Percentiles rank a stretch among this genome's conserved stretches.
Evolutionary conservation across 2,329 filamentous ascomycete species (phyloP).

Genomic region (Penicillium sp.): DNA sequence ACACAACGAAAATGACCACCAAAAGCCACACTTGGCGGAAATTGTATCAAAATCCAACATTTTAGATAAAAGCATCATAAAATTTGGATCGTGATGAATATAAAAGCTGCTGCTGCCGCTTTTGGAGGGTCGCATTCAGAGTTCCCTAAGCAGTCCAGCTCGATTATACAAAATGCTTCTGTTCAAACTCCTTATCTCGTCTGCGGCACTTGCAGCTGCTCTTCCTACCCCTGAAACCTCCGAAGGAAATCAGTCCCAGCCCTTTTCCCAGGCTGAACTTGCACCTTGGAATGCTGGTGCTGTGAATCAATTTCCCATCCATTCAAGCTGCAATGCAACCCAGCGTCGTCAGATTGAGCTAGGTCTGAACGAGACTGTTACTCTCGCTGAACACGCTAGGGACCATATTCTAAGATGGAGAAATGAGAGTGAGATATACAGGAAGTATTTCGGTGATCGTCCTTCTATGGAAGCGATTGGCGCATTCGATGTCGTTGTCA

Average conservation of each 20-base stretch:
- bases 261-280: slow-evolving; percentile 4
- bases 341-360: slow-evolving; percentile 56
- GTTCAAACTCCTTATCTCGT: slow-evolving; percentile 1
- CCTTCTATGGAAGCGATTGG: slow-evolving; percentile 60
- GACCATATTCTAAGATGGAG: slow-evolving; percentile 55
- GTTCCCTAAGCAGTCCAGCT: background rate
- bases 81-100: background rate
- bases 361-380: slow-evolving; percentile 59
- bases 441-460: slow-evolving; percentile 65
- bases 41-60: too few species aligned
- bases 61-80: background rate
- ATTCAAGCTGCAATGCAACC: slow-evolving; percentile 65
- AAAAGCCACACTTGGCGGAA: slow-evolving; percentile 2
- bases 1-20: background rate
- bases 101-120: slow-evolving; percentile 1
- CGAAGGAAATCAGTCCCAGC: slow-evolving; percentile 9
- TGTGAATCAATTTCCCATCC: slow-evolving; percentile 52
- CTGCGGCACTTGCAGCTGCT: slow-evolving; percentile 7
- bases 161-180: background rate
- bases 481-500: slow-evolving; percentile 61
- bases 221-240: slow-evolving; percentile 4
- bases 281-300: slow-evolving; percentile 38
- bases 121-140: too few species aligned
- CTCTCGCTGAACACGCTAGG: slow-evolving; percentile 60
- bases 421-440: slow-evolving; percentile 58